A percentile compares a stretch with the other conserved stretches of the same genome.
These are phyloP conservation scores for Naganishia randhawae DNA, from an alignment of 768 basidiomycete genomes.

Conservation along the genomic window DNA sequence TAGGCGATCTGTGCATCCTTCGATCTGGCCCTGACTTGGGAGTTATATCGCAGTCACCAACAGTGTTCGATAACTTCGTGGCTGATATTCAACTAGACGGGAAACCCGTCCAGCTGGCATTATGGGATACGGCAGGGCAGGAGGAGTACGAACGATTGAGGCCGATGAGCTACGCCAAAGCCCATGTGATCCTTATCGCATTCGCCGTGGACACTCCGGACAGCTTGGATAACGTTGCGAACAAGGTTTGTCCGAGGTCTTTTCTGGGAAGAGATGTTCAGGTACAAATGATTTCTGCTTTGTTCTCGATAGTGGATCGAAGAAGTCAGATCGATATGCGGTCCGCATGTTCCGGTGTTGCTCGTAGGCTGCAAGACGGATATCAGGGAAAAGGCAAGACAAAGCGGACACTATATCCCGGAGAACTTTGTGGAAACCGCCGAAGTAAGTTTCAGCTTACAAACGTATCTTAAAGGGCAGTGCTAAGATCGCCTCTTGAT, in stretches of 20 bases:
- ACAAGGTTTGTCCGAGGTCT: slow-evolving; percentile 61
- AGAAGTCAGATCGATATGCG: slow-evolving; percentile 95
- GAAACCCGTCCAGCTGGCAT: slow-evolving; percentile 90
- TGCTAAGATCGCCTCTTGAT: slow-evolving; percentile 30
- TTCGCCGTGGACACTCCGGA: slow-evolving; percentile 95
- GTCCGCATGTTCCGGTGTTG: slow-evolving; percentile 82
- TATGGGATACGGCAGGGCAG: slow-evolving; percentile 99
- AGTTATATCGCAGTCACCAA: slow-evolving; percentile 58
- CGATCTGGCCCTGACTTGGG: background rate
- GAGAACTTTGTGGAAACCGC: slow-evolving; percentile 48
- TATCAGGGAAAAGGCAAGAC: slow-evolving; percentile 58
- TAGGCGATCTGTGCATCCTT: slow-evolving; percentile 16
- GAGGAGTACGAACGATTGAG: slow-evolving; percentile 98
- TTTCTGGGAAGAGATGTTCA: background rate
- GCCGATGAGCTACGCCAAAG: slow-evolving; percentile 95
- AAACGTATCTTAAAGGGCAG: background rate
- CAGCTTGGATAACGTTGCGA: slow-evolving; percentile 89
- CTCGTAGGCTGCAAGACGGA: slow-evolving; percentile 96
- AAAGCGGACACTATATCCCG: slow-evolving; percentile 39
- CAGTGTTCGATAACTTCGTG: slow-evolving; percentile 92
- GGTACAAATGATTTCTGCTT: background rate
- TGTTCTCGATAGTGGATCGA: slow-evolving; percentile 76
- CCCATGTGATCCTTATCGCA: slow-evolving; percentile 96
- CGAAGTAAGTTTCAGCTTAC: slow-evolving; percentile 40
- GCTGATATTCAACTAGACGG: slow-evolving; percentile 97